Base-by-base conservation (phyloP, 2,329 filamentous ascomycete genomes). In the Lachnellula occidentalis region DNA sequence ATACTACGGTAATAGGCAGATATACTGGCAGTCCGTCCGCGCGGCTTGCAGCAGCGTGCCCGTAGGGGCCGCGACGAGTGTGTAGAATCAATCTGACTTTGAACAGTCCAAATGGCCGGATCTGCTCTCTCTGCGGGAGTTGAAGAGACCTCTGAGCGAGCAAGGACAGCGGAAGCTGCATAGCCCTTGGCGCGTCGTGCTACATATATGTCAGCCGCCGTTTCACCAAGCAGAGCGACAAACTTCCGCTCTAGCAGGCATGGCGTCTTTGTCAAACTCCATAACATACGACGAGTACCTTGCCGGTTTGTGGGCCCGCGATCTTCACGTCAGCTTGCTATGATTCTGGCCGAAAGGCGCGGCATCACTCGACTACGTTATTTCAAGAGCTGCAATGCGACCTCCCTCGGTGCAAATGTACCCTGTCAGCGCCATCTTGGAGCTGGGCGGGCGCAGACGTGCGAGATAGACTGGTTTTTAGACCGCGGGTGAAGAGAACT, bases 211-310 rank as follows among this genome's bases (percentile, higher is more conserved):
- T 43, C 21, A 34, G 21, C 45, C 45, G 17, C 51, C 42, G 31
- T 2, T 45, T 54, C 4, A 57, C 51, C 9, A 46, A 48, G 14
- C 9, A 47, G 15, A 45, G 22, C 12, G 51, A 54, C 34, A 48
- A 50, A 12, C 43, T 57, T 51, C 55, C 15, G 55, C 49, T 4
- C 43, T 57, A 5, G 42, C 51, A 3, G 55, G 55, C 12, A 54
- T 57, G 43, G 55, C 55, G 21, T 24, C 21, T 21, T 22, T 54
- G 1, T 34, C 51, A 7, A 34, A 51, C 15, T 22, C 36, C 14
- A 24, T 54, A 6, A 57, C 51, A 1, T 42, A 43, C 12, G 55
- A 54, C 31, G n/a, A 45, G 5, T 57, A 54, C 19, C 14, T 57
- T 15, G 55, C 55, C 9, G 55, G 55, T 2, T 48, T 54, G 21